Evolutionary conservation across 2,329 filamentous ascomycete genomes (phyloP).

Genomic region (Didymella exigua): DNA sequence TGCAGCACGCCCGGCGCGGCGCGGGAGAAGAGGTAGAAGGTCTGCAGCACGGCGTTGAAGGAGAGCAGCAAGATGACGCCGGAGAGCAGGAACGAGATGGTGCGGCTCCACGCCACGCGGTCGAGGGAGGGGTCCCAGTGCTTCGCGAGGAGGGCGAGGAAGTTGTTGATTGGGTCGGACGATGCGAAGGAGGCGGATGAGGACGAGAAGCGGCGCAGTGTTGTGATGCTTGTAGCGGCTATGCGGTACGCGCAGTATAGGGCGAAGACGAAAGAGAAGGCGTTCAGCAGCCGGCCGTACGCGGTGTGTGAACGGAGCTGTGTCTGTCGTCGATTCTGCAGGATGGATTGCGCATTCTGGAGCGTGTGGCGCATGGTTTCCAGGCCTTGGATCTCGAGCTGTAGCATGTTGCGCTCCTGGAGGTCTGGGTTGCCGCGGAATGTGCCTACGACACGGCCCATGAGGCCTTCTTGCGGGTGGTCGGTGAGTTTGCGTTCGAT

Average conservation of each 20-base stretch:
- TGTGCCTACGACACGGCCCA: conserved; percentile 75
- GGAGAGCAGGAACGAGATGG: conserved; percentile 82
- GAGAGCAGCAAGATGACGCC: conserved; percentile 82
- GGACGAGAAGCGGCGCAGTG: conserved; percentile 64
- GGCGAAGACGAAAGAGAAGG: conserved; percentile 72
- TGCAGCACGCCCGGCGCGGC: conserved; percentile 74
- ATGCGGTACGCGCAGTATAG: conserved; percentile 87
- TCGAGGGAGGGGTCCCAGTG: conserved; percentile 86
- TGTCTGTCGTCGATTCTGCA: conserved; percentile 67
- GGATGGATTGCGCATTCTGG: conserved; percentile 65
- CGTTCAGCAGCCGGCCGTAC: conserved; percentile 67
- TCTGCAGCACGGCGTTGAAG: conserved; percentile 83
- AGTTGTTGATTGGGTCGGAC: conserved; percentile 82
- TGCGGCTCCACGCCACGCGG: conserved; percentile 80
- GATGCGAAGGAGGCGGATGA: conserved; percentile 63
- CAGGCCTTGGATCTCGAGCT: conserved; percentile 78
- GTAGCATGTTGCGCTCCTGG: conserved; percentile 60
- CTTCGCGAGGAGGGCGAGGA: conserved; percentile 77
- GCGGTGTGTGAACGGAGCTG: conserved; percentile 71
- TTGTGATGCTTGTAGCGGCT: conserved; percentile 71
- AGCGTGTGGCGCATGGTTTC: conserved; percentile 79
- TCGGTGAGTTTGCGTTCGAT: conserved; percentile 69
- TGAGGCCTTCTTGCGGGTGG: conserved; percentile 61
- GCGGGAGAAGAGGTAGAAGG: conserved; percentile 78
- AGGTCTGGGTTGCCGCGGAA: conserved; percentile 67